Base-by-base conservation (phyloP, 345 rosid species). In the Turritis glabra region DNA sequence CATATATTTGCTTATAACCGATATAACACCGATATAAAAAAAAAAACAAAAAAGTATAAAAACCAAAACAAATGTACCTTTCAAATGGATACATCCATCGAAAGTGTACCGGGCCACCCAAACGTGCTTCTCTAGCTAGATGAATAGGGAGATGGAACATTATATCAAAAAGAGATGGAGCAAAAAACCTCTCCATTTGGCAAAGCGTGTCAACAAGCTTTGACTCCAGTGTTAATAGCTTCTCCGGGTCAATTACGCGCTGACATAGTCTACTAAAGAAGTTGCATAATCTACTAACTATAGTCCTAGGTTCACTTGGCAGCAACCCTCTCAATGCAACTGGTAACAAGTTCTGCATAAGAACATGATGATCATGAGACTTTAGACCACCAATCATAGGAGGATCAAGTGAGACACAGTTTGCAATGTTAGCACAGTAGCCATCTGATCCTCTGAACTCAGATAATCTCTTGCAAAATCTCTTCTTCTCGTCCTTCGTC, bases 181-280 rank as follows among this genome's bases (percentile, higher is more conserved):
- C 26, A 29, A 47, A 83, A 83, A 57, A 91, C 91, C 81, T 89
- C 88, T 82, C 86, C 91, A 7, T 85, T 72, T 2, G 91, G 97
- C 68, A 91, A 82, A 58, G 83, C 60, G 71, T 89, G 89, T 94
- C 87, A 80, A 53, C 66, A 25, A 60, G 37, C 67, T 63, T 53
- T 25, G 23, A 9, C 23, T 63, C 53, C 9, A 25, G 0, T 4
- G 8, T 2, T 44, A 44, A 5, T 5, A 44, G 50, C 21, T 44
- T 44, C 21, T n/a, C 19, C 6, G 30, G 56, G 2, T 51, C 29
- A 51, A 51, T 51, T 10, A n/a, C n/a, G n/a, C n/a, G n/a, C n/a
- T n/a, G n/a, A n/a, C n/a, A n/a, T n/a, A n/a, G n/a, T n/a, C n/a
- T 21, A 22, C 3, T 7, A 2, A 48, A 18, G 54, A 48, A 48